Evolutionary conservation across 805 yeast species (phyloP).

Genomic region (Cyberlindnera veronae): DNA sequence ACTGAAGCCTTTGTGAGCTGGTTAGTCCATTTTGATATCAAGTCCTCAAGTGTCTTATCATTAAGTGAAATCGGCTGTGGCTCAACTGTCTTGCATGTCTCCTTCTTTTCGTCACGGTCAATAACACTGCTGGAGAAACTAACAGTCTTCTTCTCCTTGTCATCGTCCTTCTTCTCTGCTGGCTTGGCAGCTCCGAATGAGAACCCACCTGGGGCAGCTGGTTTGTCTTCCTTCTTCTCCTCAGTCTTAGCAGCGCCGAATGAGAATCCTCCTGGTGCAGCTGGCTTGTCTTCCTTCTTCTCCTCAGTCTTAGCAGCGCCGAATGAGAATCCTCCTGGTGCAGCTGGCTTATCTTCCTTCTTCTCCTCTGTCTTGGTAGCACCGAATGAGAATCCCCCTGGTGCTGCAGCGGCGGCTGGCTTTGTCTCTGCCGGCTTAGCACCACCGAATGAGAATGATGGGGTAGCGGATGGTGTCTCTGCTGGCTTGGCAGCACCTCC

Average conservation of each 20-base stretch:
- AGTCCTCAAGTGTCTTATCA: conserved; percentile 89
- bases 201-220: conserved; percentile 18
- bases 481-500: conserved; percentile 6
- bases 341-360: conserved; percentile 13
- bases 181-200: conserved; percentile 26
- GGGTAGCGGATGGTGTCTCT: conserved; percentile 2
- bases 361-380: conserved; percentile 16
- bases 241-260: conserved; percentile 26
- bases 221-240: conserved; percentile 19
- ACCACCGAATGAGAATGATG: conserved; percentile 11
- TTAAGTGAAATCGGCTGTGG: conserved; percentile 75
- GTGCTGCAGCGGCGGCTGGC: conserved; percentile 1
- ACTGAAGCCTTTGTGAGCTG: conserved; percentile 71
- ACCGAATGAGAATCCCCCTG: conserved; percentile 26
- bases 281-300: conserved; percentile 1
- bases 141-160: conserved; percentile 27
- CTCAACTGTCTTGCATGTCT: conserved; percentile 52
- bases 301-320: conserved; percentile 7
- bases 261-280: conserved; percentile 20
- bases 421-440: conserved; percentile 5
- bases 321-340: conserved; percentile 26
- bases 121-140: conserved; percentile 26
- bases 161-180: conserved; percentile 17
- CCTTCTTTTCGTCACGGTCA: conserved; percentile 29
- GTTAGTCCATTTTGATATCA: conserved; percentile 89